Conservation (phyloP, 1,139 yeast species). For the Diutina sp. region DNA sequence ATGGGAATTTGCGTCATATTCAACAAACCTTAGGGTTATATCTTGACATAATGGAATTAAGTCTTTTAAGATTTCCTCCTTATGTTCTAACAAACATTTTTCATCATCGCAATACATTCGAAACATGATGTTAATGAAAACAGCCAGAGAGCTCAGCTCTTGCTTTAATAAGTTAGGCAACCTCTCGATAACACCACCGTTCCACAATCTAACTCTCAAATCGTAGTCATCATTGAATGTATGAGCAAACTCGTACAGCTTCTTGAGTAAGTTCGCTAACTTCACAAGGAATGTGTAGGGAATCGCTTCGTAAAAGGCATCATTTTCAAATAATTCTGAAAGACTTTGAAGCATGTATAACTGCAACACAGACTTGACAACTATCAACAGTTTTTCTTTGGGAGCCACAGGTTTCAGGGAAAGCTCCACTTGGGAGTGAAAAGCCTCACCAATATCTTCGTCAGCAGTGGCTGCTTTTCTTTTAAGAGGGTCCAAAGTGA, state of each 20-base stretch:
- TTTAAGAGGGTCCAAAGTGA: conserved; percentile 53
- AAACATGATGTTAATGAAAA: conserved; percentile 70
- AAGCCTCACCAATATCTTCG: conserved; percentile 6
- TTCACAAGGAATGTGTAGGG: conserved; percentile 53
- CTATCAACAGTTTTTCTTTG: conserved; percentile 64
- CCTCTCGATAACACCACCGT: conserved; percentile 85
- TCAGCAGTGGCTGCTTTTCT: conserved; percentile 9
- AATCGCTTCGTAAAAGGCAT: conserved; percentile 51
- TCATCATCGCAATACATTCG: conserved; percentile 65
- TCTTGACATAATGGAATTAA: conserved; percentile 63
- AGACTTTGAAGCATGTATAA: conserved; percentile 78
- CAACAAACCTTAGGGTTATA: conserved; percentile 57
- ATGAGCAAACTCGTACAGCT: conserved; percentile 72
- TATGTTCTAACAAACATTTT: conserved; percentile 22
- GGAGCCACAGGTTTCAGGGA: conserved; percentile 12
- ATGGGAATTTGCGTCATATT: conserved; percentile 63
- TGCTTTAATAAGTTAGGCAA: conserved; percentile 86
- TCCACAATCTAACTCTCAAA: conserved; percentile 74
- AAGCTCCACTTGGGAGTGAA: conserved; percentile 8
- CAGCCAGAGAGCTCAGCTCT: conserved; percentile 85
- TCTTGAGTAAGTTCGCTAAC: conserved; percentile 46
- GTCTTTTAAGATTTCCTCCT: conserved; percentile 32
- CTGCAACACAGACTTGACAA: conserved; percentile 86
- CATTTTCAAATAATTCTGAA: conserved; percentile 66
- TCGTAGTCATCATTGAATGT: conserved; percentile 84